Evolutionary conservation across 2,329 filamentous ascomycete genomes (phyloP).

Genomic region (Trichoderma citrinoviride): DNA sequence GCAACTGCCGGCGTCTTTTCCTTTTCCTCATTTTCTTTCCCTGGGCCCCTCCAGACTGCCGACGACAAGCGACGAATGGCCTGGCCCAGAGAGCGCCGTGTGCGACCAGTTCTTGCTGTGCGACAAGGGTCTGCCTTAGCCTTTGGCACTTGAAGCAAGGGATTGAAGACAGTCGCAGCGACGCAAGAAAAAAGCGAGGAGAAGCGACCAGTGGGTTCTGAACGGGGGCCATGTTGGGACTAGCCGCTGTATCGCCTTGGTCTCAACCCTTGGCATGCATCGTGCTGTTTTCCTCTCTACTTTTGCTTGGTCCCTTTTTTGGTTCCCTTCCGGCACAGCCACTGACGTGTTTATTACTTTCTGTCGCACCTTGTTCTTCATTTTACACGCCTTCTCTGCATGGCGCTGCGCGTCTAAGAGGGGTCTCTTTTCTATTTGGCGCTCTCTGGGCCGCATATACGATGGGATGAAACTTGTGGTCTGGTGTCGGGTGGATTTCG

Average conservation of each 20-base stretch:
- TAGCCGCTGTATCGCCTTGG: neutral
- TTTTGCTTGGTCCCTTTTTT: neutral
- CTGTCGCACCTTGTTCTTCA: neutral
- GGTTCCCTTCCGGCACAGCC: conserved; percentile 9
- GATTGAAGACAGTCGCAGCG: neutral
- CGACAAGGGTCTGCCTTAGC: conserved; percentile 12
- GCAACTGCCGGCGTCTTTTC: neutral
- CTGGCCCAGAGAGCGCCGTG: conserved; percentile 1
- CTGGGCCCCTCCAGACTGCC: conserved; percentile 2
- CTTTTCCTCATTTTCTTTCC: neutral
- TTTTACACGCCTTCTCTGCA: neutral
- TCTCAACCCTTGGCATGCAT: conserved; percentile 4
- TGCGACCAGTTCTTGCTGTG: conserved; percentile 9
- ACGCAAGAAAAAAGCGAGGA: neutral
- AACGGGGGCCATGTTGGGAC: neutral
- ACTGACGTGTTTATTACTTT: conserved; percentile 20
- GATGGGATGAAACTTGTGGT: neutral
- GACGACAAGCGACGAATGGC: conserved; percentile 7
- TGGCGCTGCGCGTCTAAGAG: conserved; percentile 16
- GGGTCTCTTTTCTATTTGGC: neutral
- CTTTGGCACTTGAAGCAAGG: neutral
- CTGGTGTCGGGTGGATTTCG: neutral
- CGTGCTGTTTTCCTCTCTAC: neutral
- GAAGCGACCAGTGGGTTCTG: neutral
- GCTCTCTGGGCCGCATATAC: neutral